A percentile compares a stretch with the other conserved stretches of the same genome.
phyloP scores from a whole-genome alignment of 2,329 filamentous ascomycete species.

The Exophiala bonariae region DNA sequence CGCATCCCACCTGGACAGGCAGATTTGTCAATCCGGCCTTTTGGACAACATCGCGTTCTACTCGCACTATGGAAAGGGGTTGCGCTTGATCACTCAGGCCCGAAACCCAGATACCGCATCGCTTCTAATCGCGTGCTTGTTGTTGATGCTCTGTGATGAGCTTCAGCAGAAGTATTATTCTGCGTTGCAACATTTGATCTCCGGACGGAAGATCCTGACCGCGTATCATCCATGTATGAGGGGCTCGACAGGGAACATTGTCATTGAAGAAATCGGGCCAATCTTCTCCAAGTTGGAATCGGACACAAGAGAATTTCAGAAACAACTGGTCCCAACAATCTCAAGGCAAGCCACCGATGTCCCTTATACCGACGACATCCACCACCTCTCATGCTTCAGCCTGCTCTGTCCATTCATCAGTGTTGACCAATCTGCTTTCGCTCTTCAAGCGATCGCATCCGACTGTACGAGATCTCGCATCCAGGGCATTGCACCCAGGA shows the following conservation, averaged over 20 bases:
- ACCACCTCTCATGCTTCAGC: not conserved
- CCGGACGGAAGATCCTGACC: conserved; percentile 14
- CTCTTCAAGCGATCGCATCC: conserved; percentile 6
- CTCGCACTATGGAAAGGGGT: conserved; percentile 17
- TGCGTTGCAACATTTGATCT: conserved; percentile 15
- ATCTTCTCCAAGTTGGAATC: conserved; percentile 20
- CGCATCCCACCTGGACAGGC: conserved; percentile 4
- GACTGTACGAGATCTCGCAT: conserved; percentile 6
- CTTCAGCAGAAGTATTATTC: conserved; percentile 12
- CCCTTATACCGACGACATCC: not conserved
- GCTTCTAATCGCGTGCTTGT: conserved; percentile 18
- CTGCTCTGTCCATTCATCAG: not conserved
- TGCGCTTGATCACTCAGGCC: conserved; percentile 9
- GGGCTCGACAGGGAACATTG: not conserved
- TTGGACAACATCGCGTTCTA: conserved; percentile 6
- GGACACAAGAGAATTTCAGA: conserved; percentile 10
- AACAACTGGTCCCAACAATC: conserved; percentile 3
- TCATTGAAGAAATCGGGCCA: conserved; percentile 12
- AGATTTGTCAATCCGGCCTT: not conserved
- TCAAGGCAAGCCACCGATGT: not conserved
- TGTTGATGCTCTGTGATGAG: conserved; percentile 22
- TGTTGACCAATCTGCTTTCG: conserved; percentile 5
- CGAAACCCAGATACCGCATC: conserved; percentile 10
- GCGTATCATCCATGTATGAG: not conserved
- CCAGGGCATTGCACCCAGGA: conserved; percentile 1